These are phyloP conservation scores for Phytopythium delawarense DNA, from an alignment of 352 stramenopile species.

Conservation along the genomic window DNA sequence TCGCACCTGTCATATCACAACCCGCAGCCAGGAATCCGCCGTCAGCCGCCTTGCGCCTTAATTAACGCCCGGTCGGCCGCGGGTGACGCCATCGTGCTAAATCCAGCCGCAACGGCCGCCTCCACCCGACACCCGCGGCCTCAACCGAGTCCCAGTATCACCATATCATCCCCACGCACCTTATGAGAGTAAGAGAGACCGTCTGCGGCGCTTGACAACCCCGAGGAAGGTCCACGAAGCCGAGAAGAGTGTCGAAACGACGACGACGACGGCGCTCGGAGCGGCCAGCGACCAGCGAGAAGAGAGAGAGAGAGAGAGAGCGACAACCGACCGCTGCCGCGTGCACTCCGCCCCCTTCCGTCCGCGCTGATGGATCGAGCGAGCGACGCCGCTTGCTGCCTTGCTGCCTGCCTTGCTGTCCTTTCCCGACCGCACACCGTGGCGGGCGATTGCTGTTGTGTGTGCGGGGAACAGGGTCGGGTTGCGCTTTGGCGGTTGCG, in stretches of 20 bases:
- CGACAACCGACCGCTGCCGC: conserved; percentile 39
- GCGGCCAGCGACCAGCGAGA: conserved; percentile 3
- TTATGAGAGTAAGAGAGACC: background rate
- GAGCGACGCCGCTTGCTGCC: background rate
- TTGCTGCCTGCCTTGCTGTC: background rate
- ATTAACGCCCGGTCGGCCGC: background rate
- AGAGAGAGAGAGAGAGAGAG: conserved; percentile 5
- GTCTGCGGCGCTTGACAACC: no score
- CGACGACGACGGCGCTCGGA: background rate
- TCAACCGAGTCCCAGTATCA: background rate
- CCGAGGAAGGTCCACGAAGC: background rate
- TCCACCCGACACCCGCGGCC: background rate
- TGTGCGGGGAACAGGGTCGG: background rate
- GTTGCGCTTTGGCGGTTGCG: background rate
- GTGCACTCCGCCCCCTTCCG: background rate
- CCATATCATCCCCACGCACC: background rate
- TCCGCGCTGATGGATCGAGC: background rate
- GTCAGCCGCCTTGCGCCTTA: background rate
- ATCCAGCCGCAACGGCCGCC: background rate
- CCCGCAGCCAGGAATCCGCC: background rate
- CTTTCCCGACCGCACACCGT: background rate
- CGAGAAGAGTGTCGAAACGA: background rate
- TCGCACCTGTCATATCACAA: conserved; percentile 1
- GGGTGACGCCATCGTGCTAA: background rate
- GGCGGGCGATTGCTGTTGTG: conserved; percentile 3